These are phyloP conservation scores for Cutaneotrichosporon spelunceum DNA, from an alignment of 1,284 basidiomycete species.

Conservation along the genomic window DNA sequence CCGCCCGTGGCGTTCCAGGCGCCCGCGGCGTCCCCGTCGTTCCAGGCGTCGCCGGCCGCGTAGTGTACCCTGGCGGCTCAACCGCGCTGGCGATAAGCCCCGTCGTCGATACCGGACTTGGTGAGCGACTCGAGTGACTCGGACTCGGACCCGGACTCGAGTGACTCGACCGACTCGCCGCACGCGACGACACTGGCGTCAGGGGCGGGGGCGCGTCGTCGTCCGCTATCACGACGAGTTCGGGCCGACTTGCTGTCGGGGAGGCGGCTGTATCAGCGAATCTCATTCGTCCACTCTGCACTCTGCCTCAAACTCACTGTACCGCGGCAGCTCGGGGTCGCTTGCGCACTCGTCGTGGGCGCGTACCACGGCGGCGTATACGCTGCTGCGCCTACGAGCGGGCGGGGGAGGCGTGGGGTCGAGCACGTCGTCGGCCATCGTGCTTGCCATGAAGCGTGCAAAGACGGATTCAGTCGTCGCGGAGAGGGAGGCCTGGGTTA, in stretches of 20 bases:
- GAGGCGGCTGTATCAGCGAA: neutral
- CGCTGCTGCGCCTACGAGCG: neutral
- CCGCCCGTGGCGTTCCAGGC: no score
- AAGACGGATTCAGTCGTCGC: neutral
- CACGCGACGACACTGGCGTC: neutral
- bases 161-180: neutral
- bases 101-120: neutral
- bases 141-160: neutral
- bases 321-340: neutral
- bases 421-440: neutral
- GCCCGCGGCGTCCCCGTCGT: no score
- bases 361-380: neutral
- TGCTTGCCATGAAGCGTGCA: neutral
- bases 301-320: neutral
- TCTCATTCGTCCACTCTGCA: no score
- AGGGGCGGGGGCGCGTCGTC: neutral
- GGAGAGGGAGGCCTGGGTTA: neutral
- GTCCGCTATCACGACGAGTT: constrained; percentile 1
- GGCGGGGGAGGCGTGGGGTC: neutral
- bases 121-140: neutral
- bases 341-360: constrained; percentile 1
- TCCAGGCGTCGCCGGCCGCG: neutral
- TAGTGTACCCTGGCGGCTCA: neutral
- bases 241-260: neutral
- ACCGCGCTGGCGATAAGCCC: neutral